phyloP scores from a whole-genome alignment of 768 basidiomycete species.

The Rhizopogon sp. region DNA sequence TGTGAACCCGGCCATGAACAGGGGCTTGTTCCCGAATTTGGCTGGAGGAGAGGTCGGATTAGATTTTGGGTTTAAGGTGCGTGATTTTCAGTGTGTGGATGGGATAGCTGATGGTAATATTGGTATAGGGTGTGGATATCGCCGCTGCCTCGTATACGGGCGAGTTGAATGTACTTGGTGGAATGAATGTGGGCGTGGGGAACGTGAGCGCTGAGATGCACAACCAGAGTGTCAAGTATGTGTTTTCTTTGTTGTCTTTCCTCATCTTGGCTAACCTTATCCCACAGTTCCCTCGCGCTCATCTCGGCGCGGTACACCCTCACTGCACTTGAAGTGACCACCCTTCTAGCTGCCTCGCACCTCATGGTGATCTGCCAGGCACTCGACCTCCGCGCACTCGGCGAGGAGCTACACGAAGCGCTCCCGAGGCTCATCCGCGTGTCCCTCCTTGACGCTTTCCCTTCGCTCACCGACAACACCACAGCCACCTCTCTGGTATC shows the following conservation, averaged over 20 bases:
- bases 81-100: neutral
- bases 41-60: conserved; percentile 77
- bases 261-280: neutral
- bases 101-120: neutral
- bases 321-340: conserved; percentile 71
- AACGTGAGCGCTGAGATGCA: conserved; percentile 90
- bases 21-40: conserved; percentile 76
- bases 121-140: conserved; percentile 63
- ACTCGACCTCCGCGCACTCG: conserved; percentile 77
- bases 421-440: conserved; percentile 15
- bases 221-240: conserved; percentile 87
- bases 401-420: conserved; percentile 51
- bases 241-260: conserved; percentile 7
- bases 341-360: conserved; percentile 69
- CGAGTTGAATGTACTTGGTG: conserved; percentile 72
- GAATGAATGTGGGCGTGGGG: conserved; percentile 76
- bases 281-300: conserved; percentile 67
- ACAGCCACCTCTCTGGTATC: neutral
- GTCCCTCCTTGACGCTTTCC: neutral
- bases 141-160: conserved; percentile 76
- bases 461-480: neutral
- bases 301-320: conserved; percentile 80
- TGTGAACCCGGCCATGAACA: conserved; percentile 58
- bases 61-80: conserved; percentile 68
- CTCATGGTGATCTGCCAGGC: conserved; percentile 78